Evolutionary conservation across 306 rosid genomes (phyloP).

Genomic region (Dryas alaskensis): DNA sequence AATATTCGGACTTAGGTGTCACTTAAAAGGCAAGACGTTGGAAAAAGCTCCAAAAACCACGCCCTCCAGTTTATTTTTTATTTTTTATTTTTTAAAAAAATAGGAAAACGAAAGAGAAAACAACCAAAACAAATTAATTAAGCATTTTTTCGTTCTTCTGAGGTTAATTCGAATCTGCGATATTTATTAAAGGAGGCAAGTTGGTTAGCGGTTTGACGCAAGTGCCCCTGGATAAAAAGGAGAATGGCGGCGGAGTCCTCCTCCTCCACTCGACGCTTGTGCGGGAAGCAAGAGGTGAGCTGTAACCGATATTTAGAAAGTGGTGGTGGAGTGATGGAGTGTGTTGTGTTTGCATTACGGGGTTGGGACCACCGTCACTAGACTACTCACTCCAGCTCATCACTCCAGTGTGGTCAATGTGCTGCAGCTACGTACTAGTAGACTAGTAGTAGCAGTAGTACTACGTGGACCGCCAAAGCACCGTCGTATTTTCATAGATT

Average conservation of each 20-base stretch:
- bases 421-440: neutral
- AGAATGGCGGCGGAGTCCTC: conserved; percentile 17
- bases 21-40: conserved; percentile 50
- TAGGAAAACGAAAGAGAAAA: neutral
- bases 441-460: neutral
- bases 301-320: conserved; percentile 47
- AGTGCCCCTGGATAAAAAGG: conserved; percentile 25
- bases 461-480: neutral
- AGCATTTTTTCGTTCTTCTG: neutral
- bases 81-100: neutral
- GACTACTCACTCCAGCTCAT: conserved; percentile 45
- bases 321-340: neutral
- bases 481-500: neutral
- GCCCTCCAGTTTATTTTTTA: conserved; percentile 9
- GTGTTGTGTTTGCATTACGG: conserved; percentile 13
- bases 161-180: neutral
- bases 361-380: conserved; percentile 63
- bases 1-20: conserved; percentile 56
- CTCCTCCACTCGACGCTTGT: conserved; percentile 32
- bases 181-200: conserved; percentile 11
- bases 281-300: conserved; percentile 64
- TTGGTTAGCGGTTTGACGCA: conserved; percentile 20
- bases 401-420: conserved; percentile 17
- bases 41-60: conserved; percentile 42
- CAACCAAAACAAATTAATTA: neutral